These are phyloP conservation scores for Pneumocystis jirovecii DNA, from an alignment of 1,139 yeast species.

Conservation along the genomic window DNA sequence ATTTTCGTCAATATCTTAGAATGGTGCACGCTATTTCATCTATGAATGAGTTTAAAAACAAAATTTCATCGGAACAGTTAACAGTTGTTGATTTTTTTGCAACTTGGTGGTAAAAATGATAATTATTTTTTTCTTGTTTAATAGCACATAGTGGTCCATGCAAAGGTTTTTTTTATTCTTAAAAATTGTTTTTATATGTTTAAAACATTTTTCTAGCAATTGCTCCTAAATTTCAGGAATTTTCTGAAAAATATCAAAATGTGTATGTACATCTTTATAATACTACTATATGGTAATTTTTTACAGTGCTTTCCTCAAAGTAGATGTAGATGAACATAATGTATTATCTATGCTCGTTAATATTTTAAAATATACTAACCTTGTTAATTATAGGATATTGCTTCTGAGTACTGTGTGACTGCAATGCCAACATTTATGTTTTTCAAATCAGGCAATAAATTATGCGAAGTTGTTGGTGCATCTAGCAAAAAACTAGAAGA, in stretches of 20 bases:
- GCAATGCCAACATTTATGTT: conserved; percentile 85
- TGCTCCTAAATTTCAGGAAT: conserved; percentile 78
- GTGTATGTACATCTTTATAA: conserved; percentile 28
- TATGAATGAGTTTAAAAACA: conserved; percentile 44
- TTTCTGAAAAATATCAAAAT: conserved; percentile 38
- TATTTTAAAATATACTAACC: not conserved
- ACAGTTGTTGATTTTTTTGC: conserved; percentile 89
- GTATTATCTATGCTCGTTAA: not conserved
- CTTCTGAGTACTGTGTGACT: conserved; percentile 55
- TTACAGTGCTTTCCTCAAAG: conserved; percentile 44
- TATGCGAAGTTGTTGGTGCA: conserved; percentile 31
- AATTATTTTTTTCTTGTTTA: conserved; percentile 21
- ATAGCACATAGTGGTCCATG: not conserved
- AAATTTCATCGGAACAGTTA: conserved; percentile 37
- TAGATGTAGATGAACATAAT: conserved; percentile 57
- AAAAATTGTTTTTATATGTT: not conserved
- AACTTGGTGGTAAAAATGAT: conserved; percentile 96
- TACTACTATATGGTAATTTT: not conserved
- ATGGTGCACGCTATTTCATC: not conserved
- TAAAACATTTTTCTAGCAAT: conserved; percentile 34
- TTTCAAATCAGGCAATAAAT: conserved; percentile 59
- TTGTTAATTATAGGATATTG: conserved; percentile 39
- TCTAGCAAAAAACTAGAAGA: not conserved
- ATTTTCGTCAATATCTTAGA: not conserved
- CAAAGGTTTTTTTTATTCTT: not conserved